Percentiles rank a stretch among this genome's conserved stretches.
phyloP scores from a whole-genome alignment of 305 asterid species.

The Salvia sclarea region DNA sequence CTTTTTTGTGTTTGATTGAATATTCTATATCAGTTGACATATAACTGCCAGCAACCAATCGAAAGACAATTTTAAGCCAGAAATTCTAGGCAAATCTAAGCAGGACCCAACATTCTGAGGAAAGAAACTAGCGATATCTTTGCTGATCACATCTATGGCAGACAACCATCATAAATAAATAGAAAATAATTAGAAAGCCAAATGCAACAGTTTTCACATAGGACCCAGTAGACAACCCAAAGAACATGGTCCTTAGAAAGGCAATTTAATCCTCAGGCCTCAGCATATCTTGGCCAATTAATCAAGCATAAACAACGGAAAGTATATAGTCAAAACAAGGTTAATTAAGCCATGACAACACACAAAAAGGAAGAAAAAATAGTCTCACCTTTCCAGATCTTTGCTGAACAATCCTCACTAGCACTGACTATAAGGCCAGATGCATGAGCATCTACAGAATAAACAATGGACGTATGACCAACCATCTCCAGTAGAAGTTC shows the following conservation, averaged over 20 bases:
- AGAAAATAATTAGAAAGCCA: background rate
- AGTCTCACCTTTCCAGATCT: slow-evolving; percentile 88
- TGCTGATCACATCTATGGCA: background rate
- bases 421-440: slow-evolving; percentile 93
- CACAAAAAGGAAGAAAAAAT: slow-evolving; percentile 3
- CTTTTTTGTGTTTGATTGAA: background rate
- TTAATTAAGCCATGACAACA: background rate
- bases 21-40: slow-evolving; percentile 5
- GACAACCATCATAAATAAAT: background rate
- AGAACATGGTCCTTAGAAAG: background rate
- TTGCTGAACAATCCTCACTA: slow-evolving; percentile 88
- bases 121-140: background rate
- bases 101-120: slow-evolving; percentile 6
- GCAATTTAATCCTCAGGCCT: background rate
- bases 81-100: slow-evolving; percentile 4
- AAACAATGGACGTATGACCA: slow-evolving; percentile 90
- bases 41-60: slow-evolving; percentile 17
- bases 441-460: slow-evolving; percentile 83
- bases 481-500: slow-evolving; percentile 90
- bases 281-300: slow-evolving; percentile 15
- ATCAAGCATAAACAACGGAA: slow-evolving; percentile 10
- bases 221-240: background rate
- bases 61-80: background rate
- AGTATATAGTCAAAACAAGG: slow-evolving; percentile 6
- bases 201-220: background rate